These are phyloP conservation scores for Talaromyces sp. DNA, from an alignment of 2,329 filamentous ascomycete genomes.

Conservation along the genomic window DNA sequence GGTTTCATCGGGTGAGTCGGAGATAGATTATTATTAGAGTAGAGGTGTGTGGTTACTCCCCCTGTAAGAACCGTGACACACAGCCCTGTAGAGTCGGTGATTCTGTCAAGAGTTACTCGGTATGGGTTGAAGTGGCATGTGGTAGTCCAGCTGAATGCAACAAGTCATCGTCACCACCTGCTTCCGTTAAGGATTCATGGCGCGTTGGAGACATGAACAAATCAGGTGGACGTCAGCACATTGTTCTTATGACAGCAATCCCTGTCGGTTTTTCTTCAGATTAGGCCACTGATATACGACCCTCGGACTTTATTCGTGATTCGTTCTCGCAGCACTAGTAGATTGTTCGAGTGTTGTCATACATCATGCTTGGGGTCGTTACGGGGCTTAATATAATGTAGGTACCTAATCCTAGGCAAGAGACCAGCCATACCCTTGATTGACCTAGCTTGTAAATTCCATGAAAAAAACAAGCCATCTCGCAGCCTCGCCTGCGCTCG, in stretches of 20 bases:
- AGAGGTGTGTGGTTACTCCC: background rate
- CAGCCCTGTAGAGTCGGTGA: background rate
- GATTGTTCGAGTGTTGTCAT: background rate
- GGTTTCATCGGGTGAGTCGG: constrained; percentile 1
- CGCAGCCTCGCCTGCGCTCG: background rate
- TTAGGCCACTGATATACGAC: constrained; percentile 1
- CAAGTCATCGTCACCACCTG: background rate
- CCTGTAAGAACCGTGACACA: background rate
- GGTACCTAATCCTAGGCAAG: background rate
- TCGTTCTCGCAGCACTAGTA: background rate
- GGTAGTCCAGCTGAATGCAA: background rate
- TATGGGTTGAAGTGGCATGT: background rate
- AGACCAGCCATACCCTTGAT: background rate
- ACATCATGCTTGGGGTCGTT: background rate
- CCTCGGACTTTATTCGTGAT: background rate
- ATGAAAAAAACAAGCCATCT: background rate
- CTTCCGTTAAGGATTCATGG: background rate
- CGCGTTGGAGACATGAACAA: background rate
- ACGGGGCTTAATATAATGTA: background rate
- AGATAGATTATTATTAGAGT: background rate
- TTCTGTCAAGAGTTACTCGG: background rate
- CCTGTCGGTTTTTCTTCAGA: constrained; percentile 6
- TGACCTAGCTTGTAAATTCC: background rate
- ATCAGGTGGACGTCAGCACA: constrained; percentile 5
- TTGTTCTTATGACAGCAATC: constrained; percentile 3